Conservation (phyloP, 495 filamentous ascomycete genomes). For the Talaromyces thailandensis region DNA sequence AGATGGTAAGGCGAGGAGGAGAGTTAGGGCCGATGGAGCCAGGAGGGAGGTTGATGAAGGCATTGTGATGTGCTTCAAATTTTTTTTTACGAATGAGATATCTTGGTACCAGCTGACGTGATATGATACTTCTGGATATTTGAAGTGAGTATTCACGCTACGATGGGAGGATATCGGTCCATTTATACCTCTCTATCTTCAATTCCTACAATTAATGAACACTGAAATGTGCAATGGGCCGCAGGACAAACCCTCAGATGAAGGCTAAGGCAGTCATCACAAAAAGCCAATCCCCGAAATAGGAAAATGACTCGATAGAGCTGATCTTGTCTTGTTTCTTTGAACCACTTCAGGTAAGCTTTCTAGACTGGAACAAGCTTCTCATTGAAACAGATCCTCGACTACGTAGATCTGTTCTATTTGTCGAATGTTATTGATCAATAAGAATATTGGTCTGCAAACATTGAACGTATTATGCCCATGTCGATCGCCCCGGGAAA, state of each 20-base stretch:
- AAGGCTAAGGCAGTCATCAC: neutral
- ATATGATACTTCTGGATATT: neutral
- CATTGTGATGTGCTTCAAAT: neutral
- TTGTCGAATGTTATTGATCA: neutral
- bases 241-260: neutral
- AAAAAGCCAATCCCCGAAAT: neutral
- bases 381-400: neutral
- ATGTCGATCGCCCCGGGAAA: neutral
- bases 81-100: neutral
- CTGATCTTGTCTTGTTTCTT: neutral
- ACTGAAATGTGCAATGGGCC: neutral
- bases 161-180: neutral
- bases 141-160: neutral
- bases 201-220: neutral
- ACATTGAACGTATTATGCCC: neutral
- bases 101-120: neutral
- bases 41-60: constrained; percentile 1
- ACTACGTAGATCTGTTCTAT: neutral
- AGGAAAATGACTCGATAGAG: neutral
- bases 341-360: neutral
- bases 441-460: neutral
- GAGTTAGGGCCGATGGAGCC: neutral
- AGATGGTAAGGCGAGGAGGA: neutral
- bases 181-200: neutral
- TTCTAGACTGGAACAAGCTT: neutral